phyloP scores from a whole-genome alignment of 805 yeast genomes.

The Yamadazyma philogaea region DNA sequence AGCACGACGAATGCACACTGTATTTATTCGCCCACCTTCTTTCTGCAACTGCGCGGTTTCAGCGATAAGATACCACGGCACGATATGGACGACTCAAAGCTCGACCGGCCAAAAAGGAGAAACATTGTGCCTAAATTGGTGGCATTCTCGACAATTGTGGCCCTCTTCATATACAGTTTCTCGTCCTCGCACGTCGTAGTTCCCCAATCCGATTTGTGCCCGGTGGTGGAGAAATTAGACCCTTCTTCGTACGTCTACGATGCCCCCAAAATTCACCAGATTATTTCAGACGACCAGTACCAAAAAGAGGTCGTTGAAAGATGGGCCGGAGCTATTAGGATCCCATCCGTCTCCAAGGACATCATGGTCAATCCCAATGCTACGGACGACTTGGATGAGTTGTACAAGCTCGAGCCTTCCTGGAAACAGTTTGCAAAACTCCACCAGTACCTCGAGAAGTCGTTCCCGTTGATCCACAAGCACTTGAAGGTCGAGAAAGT shows the following conservation, averaged over 20 bases:
- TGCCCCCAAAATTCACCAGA: conserved; percentile 19
- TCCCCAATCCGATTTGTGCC: conserved; percentile 29
- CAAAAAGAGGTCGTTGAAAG: conserved; percentile 21
- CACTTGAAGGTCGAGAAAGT: conserved; percentile 31
- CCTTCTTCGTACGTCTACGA: conserved; percentile 23
- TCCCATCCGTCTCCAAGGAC: conserved; percentile 34
- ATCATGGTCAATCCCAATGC: conserved; percentile 27
- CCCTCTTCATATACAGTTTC: not conserved
- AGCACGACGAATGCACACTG: too few species aligned
- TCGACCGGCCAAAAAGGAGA: not conserved
- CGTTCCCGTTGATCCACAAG: conserved; percentile 33
- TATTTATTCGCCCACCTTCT: too few species aligned
- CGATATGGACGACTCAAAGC: not conserved
- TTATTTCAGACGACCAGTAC: conserved; percentile 26
- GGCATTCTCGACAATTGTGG: not conserved
- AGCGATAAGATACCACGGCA: not conserved
- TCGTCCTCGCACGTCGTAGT: not conserved
- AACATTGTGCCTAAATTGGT: conserved; percentile 3
- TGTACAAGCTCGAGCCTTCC: conserved; percentile 25
- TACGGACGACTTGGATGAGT: conserved; percentile 23
- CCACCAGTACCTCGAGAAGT: conserved; percentile 27
- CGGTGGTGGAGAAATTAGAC: conserved; percentile 31
- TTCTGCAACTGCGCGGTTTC: not conserved
- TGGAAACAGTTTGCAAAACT: conserved; percentile 25
- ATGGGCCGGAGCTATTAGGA: conserved; percentile 25